Base-by-base conservation (phyloP, 768 basidiomycete genomes). In the Hysterangium stoloniferum region DNA sequence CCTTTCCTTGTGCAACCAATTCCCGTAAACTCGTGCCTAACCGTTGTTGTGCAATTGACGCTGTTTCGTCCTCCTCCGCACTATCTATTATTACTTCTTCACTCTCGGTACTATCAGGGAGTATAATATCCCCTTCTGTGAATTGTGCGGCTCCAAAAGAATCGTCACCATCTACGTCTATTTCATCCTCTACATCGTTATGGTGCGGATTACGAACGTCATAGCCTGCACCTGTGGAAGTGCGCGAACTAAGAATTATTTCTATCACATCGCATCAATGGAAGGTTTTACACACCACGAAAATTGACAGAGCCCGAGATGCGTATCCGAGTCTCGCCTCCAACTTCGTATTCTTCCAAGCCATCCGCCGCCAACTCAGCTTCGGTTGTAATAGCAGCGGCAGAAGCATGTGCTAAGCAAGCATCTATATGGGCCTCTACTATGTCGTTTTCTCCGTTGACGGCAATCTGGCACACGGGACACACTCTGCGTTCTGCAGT, bases 91-190 rank as follows among this genome's bases (percentile, higher is more conserved):
- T 49, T 17, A 35, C 47, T 4, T 50, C 55, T 17, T 38, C 49
- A 20, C 17, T 37, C 24, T 47, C 27, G 9, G 28, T 37, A 35
- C 35, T 41, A 24, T 57, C 42, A 17, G 41, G 42, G 15, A 68
- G 68, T 11, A 85, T 64, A 29, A 89, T 68, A 58, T 90, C 87
- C 2, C 71, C 72, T 62, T 89, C 86, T 8, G 79, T 82, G 62
- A 91, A 91, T 59, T 91, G 88, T 0, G 75, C 71, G 15, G 76
- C 75, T 1, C 87, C 87, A 58, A 79, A 91, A 48, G 79, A 73
- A 59, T 87, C 86, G 49, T 85, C 84, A 2, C 87, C 86, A 51
- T 88, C 87, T 8, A 89, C 69, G 52, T 91, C 88, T 8, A 90
- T 71, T 40, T 88, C 87, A 15, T 84, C 86, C 27, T 91, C 88